These are phyloP conservation scores for Aphanoascus verrucosus DNA, from an alignment of 2,329 filamentous ascomycete species.

Conservation along the genomic window DNA sequence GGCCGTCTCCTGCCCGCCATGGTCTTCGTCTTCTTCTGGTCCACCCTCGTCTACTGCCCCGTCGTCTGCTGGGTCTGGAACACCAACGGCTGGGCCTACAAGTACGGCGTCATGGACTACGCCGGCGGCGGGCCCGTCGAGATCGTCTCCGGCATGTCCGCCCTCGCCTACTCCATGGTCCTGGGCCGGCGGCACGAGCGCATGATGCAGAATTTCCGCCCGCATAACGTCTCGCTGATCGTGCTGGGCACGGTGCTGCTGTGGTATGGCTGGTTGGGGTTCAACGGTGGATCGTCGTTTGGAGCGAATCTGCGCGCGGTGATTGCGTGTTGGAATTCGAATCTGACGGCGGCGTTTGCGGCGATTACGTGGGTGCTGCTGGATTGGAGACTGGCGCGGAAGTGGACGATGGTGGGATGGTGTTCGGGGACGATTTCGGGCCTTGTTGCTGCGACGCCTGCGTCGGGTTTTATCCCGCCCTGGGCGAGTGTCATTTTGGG, in stretches of 20 bases:
- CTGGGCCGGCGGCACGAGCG: slow-evolving; percentile 93
- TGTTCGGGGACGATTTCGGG: slow-evolving; percentile 81
- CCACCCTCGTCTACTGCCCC: slow-evolving; percentile 93
- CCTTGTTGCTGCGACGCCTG: slow-evolving; percentile 77
- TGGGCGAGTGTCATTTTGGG: slow-evolving; percentile 54
- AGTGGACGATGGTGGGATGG: slow-evolving; percentile 92
- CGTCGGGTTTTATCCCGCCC: slow-evolving; percentile 64
- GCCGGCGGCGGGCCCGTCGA: slow-evolving; percentile 95
- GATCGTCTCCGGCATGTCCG: slow-evolving; percentile 86
- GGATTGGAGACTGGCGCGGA: slow-evolving; percentile 85
- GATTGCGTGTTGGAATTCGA: slow-evolving; percentile 98
- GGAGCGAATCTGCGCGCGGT: slow-evolving; percentile 87
- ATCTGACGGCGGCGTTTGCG: slow-evolving; percentile 82
- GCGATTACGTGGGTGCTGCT: slow-evolving; percentile 90
- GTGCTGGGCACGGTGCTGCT: slow-evolving; percentile 89
- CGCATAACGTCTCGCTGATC: slow-evolving; percentile 96
- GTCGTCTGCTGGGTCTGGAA: slow-evolving; percentile 97
- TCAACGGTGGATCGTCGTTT: slow-evolving; percentile 93
- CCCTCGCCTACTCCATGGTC: slow-evolving; percentile 89
- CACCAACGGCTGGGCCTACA: slow-evolving; percentile 80
- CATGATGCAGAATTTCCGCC: slow-evolving; percentile 99
- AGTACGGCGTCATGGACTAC: slow-evolving; percentile 88
- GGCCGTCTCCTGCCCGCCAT: slow-evolving; percentile 85
- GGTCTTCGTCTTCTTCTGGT: slow-evolving; percentile 95
- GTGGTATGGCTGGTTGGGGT: slow-evolving; percentile 98